These are phyloP conservation scores for Eucalyptus erythrocorys DNA, from an alignment of 345 rosid genomes.

Conservation along the genomic window DNA sequence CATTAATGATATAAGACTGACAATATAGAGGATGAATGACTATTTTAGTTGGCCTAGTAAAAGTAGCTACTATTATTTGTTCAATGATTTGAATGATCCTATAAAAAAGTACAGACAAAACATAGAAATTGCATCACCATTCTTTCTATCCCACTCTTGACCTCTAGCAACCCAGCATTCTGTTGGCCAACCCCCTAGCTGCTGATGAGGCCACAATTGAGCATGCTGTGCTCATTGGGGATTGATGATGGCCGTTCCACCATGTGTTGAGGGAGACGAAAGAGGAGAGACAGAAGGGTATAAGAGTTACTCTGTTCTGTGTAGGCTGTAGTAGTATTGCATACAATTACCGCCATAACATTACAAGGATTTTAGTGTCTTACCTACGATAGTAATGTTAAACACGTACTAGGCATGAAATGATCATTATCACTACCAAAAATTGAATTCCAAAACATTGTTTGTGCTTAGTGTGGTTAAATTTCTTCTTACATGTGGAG, in stretches of 20 bases:
- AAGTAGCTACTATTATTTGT: background rate
- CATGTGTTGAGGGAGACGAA: background rate
- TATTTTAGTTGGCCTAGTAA: background rate
- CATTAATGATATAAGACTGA: background rate
- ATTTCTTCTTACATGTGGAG: background rate
- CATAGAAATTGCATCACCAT: background rate
- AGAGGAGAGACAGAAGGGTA: background rate
- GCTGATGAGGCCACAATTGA: background rate
- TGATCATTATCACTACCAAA: background rate
- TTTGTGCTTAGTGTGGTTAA: background rate
- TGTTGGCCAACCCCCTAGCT: background rate
- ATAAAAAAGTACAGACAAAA: background rate
- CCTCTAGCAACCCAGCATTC: background rate
- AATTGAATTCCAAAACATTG: background rate
- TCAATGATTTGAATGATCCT: background rate
- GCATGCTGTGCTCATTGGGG: background rate
- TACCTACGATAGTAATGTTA: background rate
- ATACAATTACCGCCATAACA: background rate
- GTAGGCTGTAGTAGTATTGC: background rate
- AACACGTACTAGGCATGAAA: background rate
- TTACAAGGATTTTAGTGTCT: background rate
- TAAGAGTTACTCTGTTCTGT: background rate
- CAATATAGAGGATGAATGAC: background rate
- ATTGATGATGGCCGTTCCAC: background rate
- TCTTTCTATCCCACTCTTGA: background rate